Base-by-base conservation (phyloP, 2,329 filamentous ascomycete genomes). In the Phyllosticta citribraziliensis region DNA sequence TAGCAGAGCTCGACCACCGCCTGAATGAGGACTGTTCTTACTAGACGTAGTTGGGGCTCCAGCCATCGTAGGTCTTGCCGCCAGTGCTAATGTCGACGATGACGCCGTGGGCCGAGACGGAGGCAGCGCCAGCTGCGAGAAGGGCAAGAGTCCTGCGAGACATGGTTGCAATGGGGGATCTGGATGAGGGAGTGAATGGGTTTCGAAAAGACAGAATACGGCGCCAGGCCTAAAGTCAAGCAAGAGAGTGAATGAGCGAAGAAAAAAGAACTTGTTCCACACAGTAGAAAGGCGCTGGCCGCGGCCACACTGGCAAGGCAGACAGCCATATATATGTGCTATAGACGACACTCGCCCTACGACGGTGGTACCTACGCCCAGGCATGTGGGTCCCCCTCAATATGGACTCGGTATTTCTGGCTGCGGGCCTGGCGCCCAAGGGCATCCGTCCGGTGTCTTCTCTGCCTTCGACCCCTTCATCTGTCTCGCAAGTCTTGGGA, bases 41-140 rank as follows among this genome's bases (percentile, higher is more conserved):
- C 56, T 61, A 55, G 24, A 51, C 19, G 56, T 55, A 55, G 58
- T 52, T 64, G 62, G 58, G 35, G 50, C 52, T 50, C 59, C 59
- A 61, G 30, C 59, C 59, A 10, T 30, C 17, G 47, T 57, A 61
- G 12, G 11, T 8, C 47, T 56, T 57, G 55, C 59, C 59, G 54
- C 27, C 59, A 2, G 54, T 56, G 50, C 30, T 50, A n/a, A 61
- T 61, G 19, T 61, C 47, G 17, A 57, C 35, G 20, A 61, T 53
- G 54, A 61, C 54, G 40, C 59, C 59, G 59, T 61, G 59, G 19
- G 59, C 59, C 30, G 27, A 52, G 25, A 47, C 59, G 25, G 59
- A 27, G 20, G 59, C 54, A 27, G 55, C 59, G 27, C 59, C 59
- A 52, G 59, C 59, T 51, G 55, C 54, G 55, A 57, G 27, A 14